Conservation (phyloP, 306 rosid species). For the Cicer cuneatum region DNA sequence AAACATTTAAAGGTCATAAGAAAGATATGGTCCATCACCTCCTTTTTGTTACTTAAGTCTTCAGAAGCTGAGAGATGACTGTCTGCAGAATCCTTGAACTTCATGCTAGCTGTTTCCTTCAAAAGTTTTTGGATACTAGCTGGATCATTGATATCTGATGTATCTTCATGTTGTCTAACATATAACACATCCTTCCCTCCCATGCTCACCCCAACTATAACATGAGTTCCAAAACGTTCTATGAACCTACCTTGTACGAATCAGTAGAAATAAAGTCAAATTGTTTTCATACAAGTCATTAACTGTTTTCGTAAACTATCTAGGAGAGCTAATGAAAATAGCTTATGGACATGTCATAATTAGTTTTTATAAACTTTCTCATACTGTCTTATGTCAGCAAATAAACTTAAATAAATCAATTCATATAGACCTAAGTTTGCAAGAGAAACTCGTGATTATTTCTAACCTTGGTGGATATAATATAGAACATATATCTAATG, state of each 20-base stretch:
- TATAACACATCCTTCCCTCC: slow-evolving; percentile 92
- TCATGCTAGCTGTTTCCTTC: slow-evolving; percentile 66
- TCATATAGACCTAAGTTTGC: no score
- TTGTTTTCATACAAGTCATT: no score
- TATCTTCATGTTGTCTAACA: slow-evolving; percentile 68
- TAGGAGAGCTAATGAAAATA: no score
- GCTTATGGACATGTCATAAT: no score
- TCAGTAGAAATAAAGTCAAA: not conserved
- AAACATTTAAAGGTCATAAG: not conserved
- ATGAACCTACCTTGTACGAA: slow-evolving; percentile 82
- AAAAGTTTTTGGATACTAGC: slow-evolving; percentile 67
- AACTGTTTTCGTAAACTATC: no score
- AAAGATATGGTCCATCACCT: slow-evolving; percentile 48
- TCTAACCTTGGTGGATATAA: no score
- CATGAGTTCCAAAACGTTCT: slow-evolving; percentile 81
- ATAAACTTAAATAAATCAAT: no score
- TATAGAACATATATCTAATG: no score
- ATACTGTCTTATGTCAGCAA: no score
- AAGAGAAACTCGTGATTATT: no score
- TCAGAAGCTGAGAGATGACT: slow-evolving; percentile 51
- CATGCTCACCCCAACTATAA: slow-evolving; percentile 86
- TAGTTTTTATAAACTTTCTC: no score
- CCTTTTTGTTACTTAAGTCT: slow-evolving; percentile 49
- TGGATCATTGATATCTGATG: slow-evolving; percentile 63
- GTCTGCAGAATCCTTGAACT: slow-evolving; percentile 63